These are phyloP conservation scores for Aspergillus conjunctus DNA, from an alignment of 495 filamentous ascomycete species.

Conservation along the genomic window DNA sequence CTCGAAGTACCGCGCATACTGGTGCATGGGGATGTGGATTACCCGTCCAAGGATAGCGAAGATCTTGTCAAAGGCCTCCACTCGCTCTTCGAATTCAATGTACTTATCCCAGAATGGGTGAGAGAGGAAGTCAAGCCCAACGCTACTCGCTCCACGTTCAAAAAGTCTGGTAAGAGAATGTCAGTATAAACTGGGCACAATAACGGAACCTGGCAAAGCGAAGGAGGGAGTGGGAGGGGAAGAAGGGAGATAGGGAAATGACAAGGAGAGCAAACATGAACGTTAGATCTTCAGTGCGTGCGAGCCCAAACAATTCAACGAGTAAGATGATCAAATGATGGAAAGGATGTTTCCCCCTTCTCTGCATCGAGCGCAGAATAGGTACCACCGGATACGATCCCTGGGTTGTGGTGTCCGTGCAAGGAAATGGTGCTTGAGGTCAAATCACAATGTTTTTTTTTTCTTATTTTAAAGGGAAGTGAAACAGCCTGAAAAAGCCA, in stretches of 20 bases:
- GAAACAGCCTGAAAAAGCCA: conserved; percentile 56
- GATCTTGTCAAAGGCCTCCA: conserved; percentile 84
- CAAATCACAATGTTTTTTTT: conserved; percentile 25
- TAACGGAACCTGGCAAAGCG: conserved; percentile 8
- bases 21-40: conserved; percentile 93
- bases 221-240: conserved; percentile 19
- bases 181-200: conserved; percentile 34
- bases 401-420: conserved; percentile 35
- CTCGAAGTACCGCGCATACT: conserved; percentile 95
- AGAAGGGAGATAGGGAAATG: conserved; percentile 38
- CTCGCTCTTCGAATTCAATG: conserved; percentile 89
- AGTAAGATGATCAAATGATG: conserved; percentile 37
- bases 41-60: conserved; percentile 83
- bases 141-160: conserved; percentile 81
- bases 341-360: conserved; percentile 26
- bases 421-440: conserved; percentile 32
- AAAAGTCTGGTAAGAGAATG: conserved; percentile 67
- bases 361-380: conserved; percentile 40
- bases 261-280: conserved; percentile 58
- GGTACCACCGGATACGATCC: conserved; percentile 37
- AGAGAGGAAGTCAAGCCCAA: conserved; percentile 90
- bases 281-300: conserved; percentile 39
- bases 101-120: conserved; percentile 99
- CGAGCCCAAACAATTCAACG: conserved; percentile 45
- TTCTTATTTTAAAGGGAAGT: conserved; percentile 31